phyloP scores from a whole-genome alignment of 768 basidiomycete genomes.

The Suillus weaverae region DNA sequence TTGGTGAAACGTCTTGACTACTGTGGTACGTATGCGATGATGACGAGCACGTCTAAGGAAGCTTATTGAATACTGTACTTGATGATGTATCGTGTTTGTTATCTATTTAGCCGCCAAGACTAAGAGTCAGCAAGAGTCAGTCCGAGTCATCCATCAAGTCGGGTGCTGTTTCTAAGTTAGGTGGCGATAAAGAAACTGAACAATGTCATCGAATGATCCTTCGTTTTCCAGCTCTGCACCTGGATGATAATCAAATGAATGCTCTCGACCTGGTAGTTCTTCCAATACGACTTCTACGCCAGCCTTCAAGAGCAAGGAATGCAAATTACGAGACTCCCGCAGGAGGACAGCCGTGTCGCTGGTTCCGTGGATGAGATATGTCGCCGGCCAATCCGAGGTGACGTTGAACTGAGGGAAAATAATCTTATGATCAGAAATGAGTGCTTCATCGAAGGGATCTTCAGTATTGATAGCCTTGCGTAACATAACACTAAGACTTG shows the following conservation, averaged over 20 bases:
- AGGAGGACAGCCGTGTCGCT: conserved; percentile 47
- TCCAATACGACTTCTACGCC: conserved; percentile 38
- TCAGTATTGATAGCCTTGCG: conserved; percentile 19
- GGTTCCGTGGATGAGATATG: conserved; percentile 48
- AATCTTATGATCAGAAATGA: conserved; percentile 22
- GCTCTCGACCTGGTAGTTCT: conserved; percentile 46
- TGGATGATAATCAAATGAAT: conserved; percentile 55
- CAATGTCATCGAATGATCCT: conserved; percentile 36
- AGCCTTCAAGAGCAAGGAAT: conserved; percentile 33
- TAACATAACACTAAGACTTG: conserved; percentile 49
- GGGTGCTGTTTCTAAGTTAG: neutral
- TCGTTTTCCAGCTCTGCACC: conserved; percentile 37
- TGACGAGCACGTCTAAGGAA: neutral
- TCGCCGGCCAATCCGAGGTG: conserved; percentile 42
- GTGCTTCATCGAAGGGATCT: conserved; percentile 24
- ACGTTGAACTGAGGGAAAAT: conserved; percentile 51
- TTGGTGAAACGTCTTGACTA: neutral
- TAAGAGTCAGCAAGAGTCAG: neutral
- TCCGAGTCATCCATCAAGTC: neutral
- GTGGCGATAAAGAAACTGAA: conserved; percentile 37
- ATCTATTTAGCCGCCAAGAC: neutral
- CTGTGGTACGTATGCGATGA: neutral
- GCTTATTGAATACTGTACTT: neutral
- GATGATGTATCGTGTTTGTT: neutral
- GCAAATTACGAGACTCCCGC: conserved; percentile 40